Evolutionary conservation across 805 yeast genomes (phyloP).

Genomic region (Myxozyma melibiosi): DNA sequence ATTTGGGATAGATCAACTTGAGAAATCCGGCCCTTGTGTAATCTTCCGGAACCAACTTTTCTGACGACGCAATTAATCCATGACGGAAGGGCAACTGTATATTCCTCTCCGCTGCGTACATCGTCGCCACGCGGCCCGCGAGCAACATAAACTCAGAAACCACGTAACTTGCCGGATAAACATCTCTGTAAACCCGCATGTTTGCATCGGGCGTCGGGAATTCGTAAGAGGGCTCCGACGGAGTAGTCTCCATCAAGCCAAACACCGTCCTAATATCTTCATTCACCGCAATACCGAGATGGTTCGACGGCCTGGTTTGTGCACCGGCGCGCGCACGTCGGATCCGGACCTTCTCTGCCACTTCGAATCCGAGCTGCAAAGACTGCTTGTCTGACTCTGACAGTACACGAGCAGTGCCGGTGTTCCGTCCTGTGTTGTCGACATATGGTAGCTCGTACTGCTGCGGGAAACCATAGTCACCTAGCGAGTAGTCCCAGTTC

Average conservation of each 20-base stretch:
- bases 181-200: constrained; percentile 37
- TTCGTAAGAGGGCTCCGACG: background rate
- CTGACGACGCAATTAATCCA: background rate
- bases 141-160: constrained; percentile 85
- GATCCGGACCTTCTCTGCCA: constrained; percentile 4
- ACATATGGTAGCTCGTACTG: background rate
- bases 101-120: constrained; percentile 29
- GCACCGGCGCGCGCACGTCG: constrained; percentile 3
- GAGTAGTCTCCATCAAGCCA: background rate
- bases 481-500: constrained; percentile 19
- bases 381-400: constrained; percentile 10
- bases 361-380: constrained; percentile 3
- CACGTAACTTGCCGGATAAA: constrained; percentile 54
- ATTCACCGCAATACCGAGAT: background rate
- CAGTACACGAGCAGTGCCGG: constrained; percentile 1
- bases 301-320: background rate
- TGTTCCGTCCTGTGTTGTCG: background rate
- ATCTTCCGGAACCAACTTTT: background rate
- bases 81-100: constrained; percentile 38
- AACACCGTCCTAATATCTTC: background rate
- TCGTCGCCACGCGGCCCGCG: constrained; percentile 57
- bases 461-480: constrained; percentile 6
- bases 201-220: background rate
- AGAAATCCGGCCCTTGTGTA: constrained; percentile 8
- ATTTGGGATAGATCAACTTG: background rate